Base-by-base conservation (phyloP, 257 asterid species). In the Solanum ossicruentum region DNA sequence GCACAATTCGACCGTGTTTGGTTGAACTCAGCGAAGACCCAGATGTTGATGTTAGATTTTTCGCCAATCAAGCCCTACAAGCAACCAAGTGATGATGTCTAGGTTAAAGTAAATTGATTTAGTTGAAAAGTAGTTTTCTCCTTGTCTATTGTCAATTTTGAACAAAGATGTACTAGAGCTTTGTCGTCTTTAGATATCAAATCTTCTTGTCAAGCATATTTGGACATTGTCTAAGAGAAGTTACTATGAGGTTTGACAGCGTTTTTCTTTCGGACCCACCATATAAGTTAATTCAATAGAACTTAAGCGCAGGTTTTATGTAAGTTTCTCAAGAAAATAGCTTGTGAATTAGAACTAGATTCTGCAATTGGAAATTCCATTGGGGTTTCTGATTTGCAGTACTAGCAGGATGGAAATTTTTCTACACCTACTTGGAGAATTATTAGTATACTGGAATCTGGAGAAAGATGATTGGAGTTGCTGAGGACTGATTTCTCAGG, bases 11-110 rank as follows among this genome's bases (percentile, higher is more conserved):
- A 32, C 99, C 98, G 12, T 87, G 92, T 85, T 88, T 96, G 89
- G 96, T 90, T 13, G 99, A 96, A 84, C 96, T 96, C 28, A 85
- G 93, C 0, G 99, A 95, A 93, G 99, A 95, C 84, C 97, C 98
- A 11, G 99, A 95, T 83, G 98, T 94, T 7, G 99, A 95, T 85
- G 99, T 95, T 85, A 95, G 98, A 79, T 93, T 88, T 65, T 94
- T 91, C 4, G 99, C 98, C 41, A 94, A 89, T 86, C 94, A 96
- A 90, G 99, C 97, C 12, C 93, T 96, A 20, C 96, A 94, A 84
- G 91, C 98, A 11, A 94, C 56, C 90, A 91, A 78, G 94, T 90
- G 80, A 91, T 89, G 92, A 91, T 91, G 94, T 88, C 98, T 36
- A 92, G 92, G 92, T 89, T 94, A 92, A 82, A 57, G 83, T 49